Evolutionary conservation across 2,329 filamentous ascomycete species (phyloP).

Genomic region (Nothophaeocryptopus gaeumannii): DNA sequence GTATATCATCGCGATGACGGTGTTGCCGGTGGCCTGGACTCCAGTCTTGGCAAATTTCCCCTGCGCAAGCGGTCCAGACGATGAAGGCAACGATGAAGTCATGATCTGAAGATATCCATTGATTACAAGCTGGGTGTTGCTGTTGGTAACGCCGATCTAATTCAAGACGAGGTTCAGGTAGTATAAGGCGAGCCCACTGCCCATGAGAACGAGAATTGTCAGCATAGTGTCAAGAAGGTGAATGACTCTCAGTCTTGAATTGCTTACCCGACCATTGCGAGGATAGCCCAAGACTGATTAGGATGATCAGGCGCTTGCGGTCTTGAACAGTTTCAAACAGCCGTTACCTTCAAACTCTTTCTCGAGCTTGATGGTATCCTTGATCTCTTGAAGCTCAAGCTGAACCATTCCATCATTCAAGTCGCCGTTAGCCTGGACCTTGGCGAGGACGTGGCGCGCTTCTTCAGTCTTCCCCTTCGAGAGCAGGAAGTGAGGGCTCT

Average conservation of each 20-base stretch:
- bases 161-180: constrained; percentile 38
- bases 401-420: constrained; percentile 45
- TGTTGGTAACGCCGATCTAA: constrained; percentile 36
- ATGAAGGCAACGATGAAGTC: constrained; percentile 54
- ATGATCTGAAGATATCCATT: constrained; percentile 58
- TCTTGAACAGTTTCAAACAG: constrained; percentile 49
- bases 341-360: constrained; percentile 47
- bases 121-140: constrained; percentile 40
- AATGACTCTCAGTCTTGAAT: too few relatives aligned
- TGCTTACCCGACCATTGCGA: constrained; percentile 50
- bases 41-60: constrained; percentile 25
- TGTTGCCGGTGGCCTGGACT: constrained; percentile 27
- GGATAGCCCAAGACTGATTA: constrained; percentile 55
- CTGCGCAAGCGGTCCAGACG: constrained; percentile 40
- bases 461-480: constrained; percentile 51
- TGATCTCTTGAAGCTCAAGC: constrained; percentile 52
- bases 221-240: too few relatives aligned
- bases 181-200: constrained; percentile 51
- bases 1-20: constrained; percentile 36
- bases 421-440: constrained; percentile 53
- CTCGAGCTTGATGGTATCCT: constrained; percentile 48
- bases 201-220: constrained; percentile 21
- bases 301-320: constrained; percentile 54
- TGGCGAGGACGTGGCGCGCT: constrained; percentile 51
- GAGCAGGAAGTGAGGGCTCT: constrained; percentile 60